Conservation (phyloP, 2,329 filamentous ascomycete genomes). For the Aaosphaeria pasadenensis region DNA sequence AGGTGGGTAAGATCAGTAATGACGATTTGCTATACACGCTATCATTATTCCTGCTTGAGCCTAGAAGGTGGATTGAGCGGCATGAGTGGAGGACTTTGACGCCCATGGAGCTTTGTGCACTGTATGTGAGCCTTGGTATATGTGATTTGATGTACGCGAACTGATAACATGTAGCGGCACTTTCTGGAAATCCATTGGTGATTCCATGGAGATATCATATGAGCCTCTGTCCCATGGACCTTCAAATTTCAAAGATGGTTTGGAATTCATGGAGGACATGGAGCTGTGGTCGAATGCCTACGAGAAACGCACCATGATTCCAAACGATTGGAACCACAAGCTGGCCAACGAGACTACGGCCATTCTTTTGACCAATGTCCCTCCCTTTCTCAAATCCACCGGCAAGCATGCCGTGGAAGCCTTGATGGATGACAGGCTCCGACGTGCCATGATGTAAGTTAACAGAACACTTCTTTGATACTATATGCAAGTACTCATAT, state of each 20-base stretch:
- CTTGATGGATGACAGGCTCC: slow-evolving; percentile 62
- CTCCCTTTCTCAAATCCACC: slow-evolving; percentile 42
- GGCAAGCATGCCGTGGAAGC: slow-evolving; percentile 53
- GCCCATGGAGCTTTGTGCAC: slow-evolving; percentile 65
- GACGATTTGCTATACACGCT: slow-evolving; percentile 66
- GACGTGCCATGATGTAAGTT: slow-evolving; percentile 57
- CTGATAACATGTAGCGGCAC: slow-evolving; percentile 41
- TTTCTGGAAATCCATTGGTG: slow-evolving; percentile 69
- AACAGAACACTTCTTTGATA: background rate
- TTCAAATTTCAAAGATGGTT: slow-evolving; percentile 44
- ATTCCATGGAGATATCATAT: slow-evolving; percentile 64
- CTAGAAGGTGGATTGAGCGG: slow-evolving; percentile 58
- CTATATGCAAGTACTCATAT: background rate
- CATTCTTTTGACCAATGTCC: slow-evolving; percentile 59
- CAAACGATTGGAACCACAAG: slow-evolving; percentile 33
- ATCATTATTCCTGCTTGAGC: slow-evolving; percentile 63
- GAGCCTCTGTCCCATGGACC: slow-evolving; percentile 41
- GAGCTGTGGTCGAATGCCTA: slow-evolving; percentile 54
- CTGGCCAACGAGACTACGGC: slow-evolving; percentile 59
- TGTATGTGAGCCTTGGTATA: slow-evolving; percentile 24
- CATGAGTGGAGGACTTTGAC: slow-evolving; percentile 71
- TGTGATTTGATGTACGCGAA: background rate
- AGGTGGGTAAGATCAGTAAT: slow-evolving; percentile 58
- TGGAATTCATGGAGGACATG: slow-evolving; percentile 54
- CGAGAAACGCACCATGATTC: slow-evolving; percentile 58